These are phyloP conservation scores for Zasmidium cellare DNA, from an alignment of 2,329 filamentous ascomycete genomes.

Conservation along the genomic window DNA sequence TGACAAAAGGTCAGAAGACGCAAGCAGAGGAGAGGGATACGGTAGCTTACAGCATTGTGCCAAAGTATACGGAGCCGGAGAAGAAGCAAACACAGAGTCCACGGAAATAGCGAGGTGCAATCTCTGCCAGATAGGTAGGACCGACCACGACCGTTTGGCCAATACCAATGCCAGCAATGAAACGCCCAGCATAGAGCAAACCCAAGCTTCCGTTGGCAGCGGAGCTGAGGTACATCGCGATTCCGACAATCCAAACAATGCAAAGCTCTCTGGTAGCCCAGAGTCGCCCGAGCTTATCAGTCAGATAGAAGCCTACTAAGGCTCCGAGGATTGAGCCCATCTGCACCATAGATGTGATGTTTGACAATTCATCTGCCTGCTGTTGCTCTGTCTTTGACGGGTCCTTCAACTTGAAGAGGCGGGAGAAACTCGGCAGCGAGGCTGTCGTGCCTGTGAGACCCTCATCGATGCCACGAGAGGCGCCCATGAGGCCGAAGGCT, in stretches of 20 bases:
- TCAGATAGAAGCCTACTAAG: constrained; percentile 57
- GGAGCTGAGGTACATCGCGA: constrained; percentile 45
- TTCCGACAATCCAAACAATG: constrained; percentile 44
- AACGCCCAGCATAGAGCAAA: constrained; percentile 62
- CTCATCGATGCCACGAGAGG: constrained; percentile 73
- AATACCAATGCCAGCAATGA: constrained; percentile 55
- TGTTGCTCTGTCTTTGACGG: constrained; percentile 46
- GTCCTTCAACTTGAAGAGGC: constrained; percentile 52
- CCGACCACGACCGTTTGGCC: constrained; percentile 46
- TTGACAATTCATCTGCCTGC: constrained; percentile 66
- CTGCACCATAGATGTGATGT: constrained; percentile 78
- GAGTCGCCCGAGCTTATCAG: constrained; percentile 43
- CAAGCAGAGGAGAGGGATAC: not conserved
- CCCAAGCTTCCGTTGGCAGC: constrained; percentile 36
- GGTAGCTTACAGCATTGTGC: constrained; percentile 66
- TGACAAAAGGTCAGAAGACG: too few relatives aligned
- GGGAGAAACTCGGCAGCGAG: constrained; percentile 62
- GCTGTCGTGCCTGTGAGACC: constrained; percentile 61
- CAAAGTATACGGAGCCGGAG: constrained; percentile 67
- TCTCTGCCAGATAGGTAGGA: constrained; percentile 61
- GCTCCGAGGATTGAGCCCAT: constrained; percentile 72
- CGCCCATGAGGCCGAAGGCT: constrained; percentile 59
- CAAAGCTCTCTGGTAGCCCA: constrained; percentile 45
- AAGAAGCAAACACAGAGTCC: constrained; percentile 71
- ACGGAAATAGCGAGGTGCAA: constrained; percentile 59